Evolutionary conservation across 257 asterid genomes (phyloP), one percentile per base, ranked within the genome.

Genomic region (Ajuga chamaepitys): DNA sequence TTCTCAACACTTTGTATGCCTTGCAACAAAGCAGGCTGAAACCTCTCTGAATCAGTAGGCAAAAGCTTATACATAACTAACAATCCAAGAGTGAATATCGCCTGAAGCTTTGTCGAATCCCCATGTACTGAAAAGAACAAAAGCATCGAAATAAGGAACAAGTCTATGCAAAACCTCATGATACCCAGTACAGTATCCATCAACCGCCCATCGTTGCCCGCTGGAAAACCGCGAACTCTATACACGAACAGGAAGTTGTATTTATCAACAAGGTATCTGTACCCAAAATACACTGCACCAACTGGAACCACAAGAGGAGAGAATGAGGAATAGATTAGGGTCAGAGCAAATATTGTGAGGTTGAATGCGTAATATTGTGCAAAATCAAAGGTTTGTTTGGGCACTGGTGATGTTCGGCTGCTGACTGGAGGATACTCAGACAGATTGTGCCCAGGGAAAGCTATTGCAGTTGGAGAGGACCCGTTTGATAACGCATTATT

Each of bases 291-390:
- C 24, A 81, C 50, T 30, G 95, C 86, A 60, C 99, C 99, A 55
- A 88, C 95, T 3, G 96, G 99, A 64, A 90, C 99, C 68, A 88
- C 96, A 1, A 94, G 96, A 7, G 99, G 99, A 12, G 99, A 89
- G 68, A 94, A 90, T 0, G 91, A 80, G 0, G 91, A 90, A 74
- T 94, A 94, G 54, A 94, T 83, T 64, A 94, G 79, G 46, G 99
- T 94, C 61, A 94, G 78, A 28, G 99, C 98, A 32, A 94, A 90
- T 77, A 94, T 94, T 7, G 99, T 90, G 78, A 94, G 96, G 64
- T 94, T 88, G 78, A 94, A 94, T 1, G 99, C 99, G 30, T 94
- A 88, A 66, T 94, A 94, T 22, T 88, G 98, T 0, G 98, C 98
- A 52, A 91, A 91, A 82, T 94, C 99, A 69, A 94, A 94, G 20